A percentile compares a stretch with the other conserved stretches of the same genome.
These are phyloP conservation scores for Maudiozyma saulgeensis DNA, from an alignment of 805 yeast genomes.

Conservation along the genomic window DNA sequence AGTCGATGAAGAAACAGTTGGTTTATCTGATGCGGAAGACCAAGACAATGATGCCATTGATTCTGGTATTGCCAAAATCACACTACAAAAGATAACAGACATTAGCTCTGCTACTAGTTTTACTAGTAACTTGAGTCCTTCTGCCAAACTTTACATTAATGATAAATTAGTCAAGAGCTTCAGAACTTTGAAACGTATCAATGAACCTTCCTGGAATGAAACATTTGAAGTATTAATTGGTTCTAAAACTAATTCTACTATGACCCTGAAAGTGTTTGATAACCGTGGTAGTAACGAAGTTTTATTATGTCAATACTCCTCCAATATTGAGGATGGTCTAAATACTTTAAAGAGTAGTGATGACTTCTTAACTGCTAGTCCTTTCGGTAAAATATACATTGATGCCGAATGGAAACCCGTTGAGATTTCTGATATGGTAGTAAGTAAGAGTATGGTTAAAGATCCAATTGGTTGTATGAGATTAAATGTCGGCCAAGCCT, in stretches of 20 bases:
- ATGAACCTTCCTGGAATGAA: conserved; percentile 68
- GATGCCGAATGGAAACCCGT: conserved; percentile 65
- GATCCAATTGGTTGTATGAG: conserved; percentile 59
- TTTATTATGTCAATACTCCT: conserved; percentile 41
- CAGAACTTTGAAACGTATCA: conserved; percentile 55
- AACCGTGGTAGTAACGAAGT: conserved; percentile 38
- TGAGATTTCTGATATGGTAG: conserved; percentile 41
- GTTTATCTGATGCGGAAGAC: conserved; percentile 12
- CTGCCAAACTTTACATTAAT: conserved; percentile 56
- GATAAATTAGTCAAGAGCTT: conserved; percentile 45
- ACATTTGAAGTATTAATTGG: conserved; percentile 51
- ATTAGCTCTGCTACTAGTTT: conserved; percentile 46
- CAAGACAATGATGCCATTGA: conserved; percentile 43
- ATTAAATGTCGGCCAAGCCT: conserved; percentile 47
- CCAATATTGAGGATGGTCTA: conserved; percentile 41
- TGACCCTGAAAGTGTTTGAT: conserved; percentile 54
- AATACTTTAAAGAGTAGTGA: conserved; percentile 35
- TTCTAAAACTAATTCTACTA: conserved; percentile 45
- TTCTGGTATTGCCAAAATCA: conserved; percentile 61
- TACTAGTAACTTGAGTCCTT: conserved; percentile 42
- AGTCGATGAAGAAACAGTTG: conserved; percentile 15
- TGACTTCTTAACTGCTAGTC: conserved; percentile 42
- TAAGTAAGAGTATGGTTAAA: conserved; percentile 33
- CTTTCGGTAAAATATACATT: conserved; percentile 47
- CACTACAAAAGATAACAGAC: conserved; percentile 49